Percentiles rank a stretch among this genome's conserved stretches.
Evolutionary conservation across 139 green algal species (phyloP).

Genomic region (Chlorokybus atmophyticus): DNA sequence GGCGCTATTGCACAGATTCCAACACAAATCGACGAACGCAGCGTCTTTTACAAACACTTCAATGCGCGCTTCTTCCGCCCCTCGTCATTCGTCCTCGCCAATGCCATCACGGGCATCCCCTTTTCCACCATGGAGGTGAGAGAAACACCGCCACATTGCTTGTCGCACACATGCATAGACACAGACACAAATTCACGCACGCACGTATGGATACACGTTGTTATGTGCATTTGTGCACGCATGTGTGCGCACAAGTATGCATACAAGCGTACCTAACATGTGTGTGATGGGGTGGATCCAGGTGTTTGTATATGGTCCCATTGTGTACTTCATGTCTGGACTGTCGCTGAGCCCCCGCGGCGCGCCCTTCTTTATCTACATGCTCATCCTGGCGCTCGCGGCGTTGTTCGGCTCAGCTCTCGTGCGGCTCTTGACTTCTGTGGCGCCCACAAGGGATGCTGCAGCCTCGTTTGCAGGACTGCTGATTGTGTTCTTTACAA

Average conservation of each 20-base stretch:
- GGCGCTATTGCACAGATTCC: slow-evolving; percentile 19
- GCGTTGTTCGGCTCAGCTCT: slow-evolving; percentile 15
- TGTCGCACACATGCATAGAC: too few species aligned
- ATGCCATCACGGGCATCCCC: neutral
- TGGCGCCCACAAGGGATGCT: slow-evolving; percentile 11
- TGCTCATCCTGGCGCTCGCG: slow-evolving; percentile 12
- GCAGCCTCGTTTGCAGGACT: slow-evolving; percentile 9
- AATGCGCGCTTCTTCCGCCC: slow-evolving; percentile 13
- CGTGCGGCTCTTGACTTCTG: slow-evolving; percentile 18
- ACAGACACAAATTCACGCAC: too few species aligned
- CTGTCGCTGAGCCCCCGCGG: neutral
- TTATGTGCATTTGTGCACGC: too few species aligned
- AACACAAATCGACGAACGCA: slow-evolving; percentile 11
- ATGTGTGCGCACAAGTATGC: too few species aligned
- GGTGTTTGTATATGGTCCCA: slow-evolving; percentile 8
- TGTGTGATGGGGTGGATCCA: neutral
- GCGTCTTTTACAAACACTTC: slow-evolving; percentile 16
- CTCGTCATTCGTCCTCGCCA: slow-evolving; percentile 8
- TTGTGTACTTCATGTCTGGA: slow-evolving; percentile 13
- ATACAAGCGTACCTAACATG: too few species aligned
- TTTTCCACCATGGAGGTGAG: slow-evolving; percentile 14
- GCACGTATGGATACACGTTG: too few species aligned
- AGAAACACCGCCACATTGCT: too few species aligned
- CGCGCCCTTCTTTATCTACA: slow-evolving; percentile 11
- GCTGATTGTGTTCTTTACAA: slow-evolving; percentile 11